phyloP scores from a whole-genome alignment of 1,139 yeast species.

The Magnusiomyces ingens region DNA sequence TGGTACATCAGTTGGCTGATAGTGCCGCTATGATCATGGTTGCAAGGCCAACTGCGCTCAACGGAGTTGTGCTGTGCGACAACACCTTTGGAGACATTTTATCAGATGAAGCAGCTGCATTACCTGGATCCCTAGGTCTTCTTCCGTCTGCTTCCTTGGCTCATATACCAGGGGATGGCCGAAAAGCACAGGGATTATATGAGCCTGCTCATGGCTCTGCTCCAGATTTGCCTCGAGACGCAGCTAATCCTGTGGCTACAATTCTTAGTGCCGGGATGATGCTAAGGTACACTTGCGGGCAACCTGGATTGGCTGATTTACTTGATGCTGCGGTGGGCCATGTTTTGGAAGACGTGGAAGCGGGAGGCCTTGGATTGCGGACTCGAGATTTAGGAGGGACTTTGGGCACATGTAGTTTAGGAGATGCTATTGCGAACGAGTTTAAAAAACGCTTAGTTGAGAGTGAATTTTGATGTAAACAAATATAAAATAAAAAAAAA shows the following conservation, averaged over 20 bases:
- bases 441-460: not conserved
- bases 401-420: slow-evolving; percentile 66
- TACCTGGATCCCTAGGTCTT: slow-evolving; percentile 80
- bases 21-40: slow-evolving; percentile 86
- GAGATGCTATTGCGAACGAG: slow-evolving; percentile 55
- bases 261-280: slow-evolving; percentile 81
- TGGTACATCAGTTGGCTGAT: slow-evolving; percentile 79
- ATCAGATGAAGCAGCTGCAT: slow-evolving; percentile 82
- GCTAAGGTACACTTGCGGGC: slow-evolving; percentile 69
- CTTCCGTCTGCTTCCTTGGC: slow-evolving; percentile 83
- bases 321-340: slow-evolving; percentile 66
- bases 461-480: too few species aligned
- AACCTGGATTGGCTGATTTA: slow-evolving; percentile 63
- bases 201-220: slow-evolving; percentile 96
- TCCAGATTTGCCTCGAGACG: slow-evolving; percentile 72
- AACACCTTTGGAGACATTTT: slow-evolving; percentile 89
- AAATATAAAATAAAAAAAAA: too few species aligned
- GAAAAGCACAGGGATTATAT: slow-evolving; percentile 73
- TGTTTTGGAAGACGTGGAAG: slow-evolving; percentile 48
- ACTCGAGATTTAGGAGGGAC: slow-evolving; percentile 75
- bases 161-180: slow-evolving; percentile 61
- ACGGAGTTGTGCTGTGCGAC: slow-evolving; percentile 72
- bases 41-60: slow-evolving; percentile 68
- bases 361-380: slow-evolving; percentile 49
- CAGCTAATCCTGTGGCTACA: slow-evolving; percentile 83